These are phyloP conservation scores for Carex littledalei DNA, from an alignment of 176 grass and related monocot genomes.

Conservation along the genomic window DNA sequence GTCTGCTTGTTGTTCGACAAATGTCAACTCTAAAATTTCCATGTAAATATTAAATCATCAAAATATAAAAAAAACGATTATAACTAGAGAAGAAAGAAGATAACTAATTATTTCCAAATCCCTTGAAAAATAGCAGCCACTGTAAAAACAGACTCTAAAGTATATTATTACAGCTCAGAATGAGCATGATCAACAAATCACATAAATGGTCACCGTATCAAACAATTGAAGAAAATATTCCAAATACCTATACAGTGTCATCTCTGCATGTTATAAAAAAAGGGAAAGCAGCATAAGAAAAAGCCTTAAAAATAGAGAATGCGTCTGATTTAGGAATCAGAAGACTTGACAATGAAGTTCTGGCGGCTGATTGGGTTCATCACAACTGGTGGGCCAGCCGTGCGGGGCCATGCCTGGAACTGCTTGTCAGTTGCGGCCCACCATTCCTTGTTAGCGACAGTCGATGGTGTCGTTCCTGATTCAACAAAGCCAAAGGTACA, in stretches of 20 bases:
- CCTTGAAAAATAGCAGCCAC: neutral
- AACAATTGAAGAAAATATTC: neutral
- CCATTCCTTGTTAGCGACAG: constrained; percentile 68
- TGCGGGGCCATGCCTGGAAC: constrained; percentile 86
- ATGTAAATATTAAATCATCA: neutral
- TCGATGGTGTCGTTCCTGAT: constrained; percentile 72
- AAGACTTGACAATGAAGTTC: constrained; percentile 76
- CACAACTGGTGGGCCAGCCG: constrained; percentile 58
- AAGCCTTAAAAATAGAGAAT: neutral
- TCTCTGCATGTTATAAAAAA: constrained; percentile 16
- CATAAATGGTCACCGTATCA: neutral
- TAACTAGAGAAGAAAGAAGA: neutral
- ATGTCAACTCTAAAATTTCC: too few species aligned
- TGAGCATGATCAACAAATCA: neutral
- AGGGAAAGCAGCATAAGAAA: neutral
- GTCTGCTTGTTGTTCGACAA: neutral
- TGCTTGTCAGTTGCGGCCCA: constrained; percentile 65
- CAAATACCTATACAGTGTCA: neutral
- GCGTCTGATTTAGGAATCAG: constrained; percentile 36
- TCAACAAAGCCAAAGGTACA: neutral
- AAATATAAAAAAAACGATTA: neutral
- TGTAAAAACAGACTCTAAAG: neutral
- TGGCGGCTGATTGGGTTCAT: constrained; percentile 96
- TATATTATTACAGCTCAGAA: constrained; percentile 21
- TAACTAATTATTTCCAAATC: neutral